Evolutionary conservation across 164 flowering plant species (phyloP).

Genomic region (Buxus sempervirens): DNA sequence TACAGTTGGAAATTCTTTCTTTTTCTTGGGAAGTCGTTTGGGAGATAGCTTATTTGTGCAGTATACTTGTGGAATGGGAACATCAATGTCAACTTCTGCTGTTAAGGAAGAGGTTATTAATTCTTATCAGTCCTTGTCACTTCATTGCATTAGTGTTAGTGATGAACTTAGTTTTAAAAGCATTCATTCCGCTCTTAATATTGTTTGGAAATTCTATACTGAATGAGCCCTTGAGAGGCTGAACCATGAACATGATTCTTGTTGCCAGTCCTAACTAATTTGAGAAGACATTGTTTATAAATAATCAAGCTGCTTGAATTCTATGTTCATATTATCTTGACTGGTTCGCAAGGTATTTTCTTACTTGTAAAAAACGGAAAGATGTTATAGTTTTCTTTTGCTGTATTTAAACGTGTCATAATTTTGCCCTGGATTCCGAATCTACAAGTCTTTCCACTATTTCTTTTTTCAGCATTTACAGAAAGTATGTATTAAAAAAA

Average conservation of each 20-base stretch:
- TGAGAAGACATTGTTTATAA: too few species aligned
- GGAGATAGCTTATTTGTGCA: constrained; percentile 98
- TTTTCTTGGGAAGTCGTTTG: constrained; percentile 91
- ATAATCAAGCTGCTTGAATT: too few species aligned
- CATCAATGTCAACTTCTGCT: constrained; percentile 40
- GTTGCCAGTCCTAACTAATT: too few species aligned
- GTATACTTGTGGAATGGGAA: constrained; percentile 55
- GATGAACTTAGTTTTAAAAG: not conserved
- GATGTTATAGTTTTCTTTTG: not conserved
- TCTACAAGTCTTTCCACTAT: too few species aligned
- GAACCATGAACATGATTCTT: too few species aligned
- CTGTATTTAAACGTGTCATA: not conserved
- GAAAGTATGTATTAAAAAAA: too few species aligned
- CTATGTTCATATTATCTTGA: not conserved
- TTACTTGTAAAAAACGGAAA: not conserved
- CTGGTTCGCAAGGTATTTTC: not conserved
- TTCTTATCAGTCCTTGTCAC: constrained; percentile 10
- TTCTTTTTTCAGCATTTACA: too few species aligned
- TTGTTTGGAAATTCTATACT: too few species aligned
- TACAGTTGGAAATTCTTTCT: constrained; percentile 73
- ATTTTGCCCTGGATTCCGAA: too few species aligned
- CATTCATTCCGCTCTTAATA: not conserved
- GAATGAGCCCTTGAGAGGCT: not conserved
- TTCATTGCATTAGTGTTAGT: not conserved
- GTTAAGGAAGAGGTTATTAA: constrained; percentile 78